Evolutionary conservation across 2,329 filamentous ascomycete genomes (phyloP), one percentile per base, ranked within the genome.

Genomic region (Thyridium curvatum): DNA sequence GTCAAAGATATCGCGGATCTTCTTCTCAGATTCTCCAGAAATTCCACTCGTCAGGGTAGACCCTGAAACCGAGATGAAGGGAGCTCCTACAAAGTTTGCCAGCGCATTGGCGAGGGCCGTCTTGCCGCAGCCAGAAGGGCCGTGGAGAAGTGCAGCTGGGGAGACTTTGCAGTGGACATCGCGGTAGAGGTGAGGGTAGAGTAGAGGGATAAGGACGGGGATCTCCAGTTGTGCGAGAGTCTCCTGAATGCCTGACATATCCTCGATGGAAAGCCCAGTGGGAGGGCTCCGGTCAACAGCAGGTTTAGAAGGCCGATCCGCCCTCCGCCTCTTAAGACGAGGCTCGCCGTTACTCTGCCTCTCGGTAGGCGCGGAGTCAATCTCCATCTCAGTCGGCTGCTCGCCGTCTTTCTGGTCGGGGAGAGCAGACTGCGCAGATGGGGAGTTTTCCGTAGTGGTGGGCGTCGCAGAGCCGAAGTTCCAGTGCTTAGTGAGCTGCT

Each of bases 1-100:
- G 12, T 97, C 90, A 44, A 94, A 94, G 35, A 88, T 73, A 47
- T 91, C 86, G 29, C 87, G 72, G 18, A 94, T 77, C 43, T 88
- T 87, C 65, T 90, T 90, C 59, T 94, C 87, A 0, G 86, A 91
- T 55, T 93, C 88, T 50, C 87, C 87, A 28, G 86, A 93, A 80
- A 91, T 93, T 15, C 87, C 86, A 13, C 84, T 87, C 0, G 94
- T 82, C 28, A 94, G 75, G 0, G 84, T 86, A 1, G 87, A 86
- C 1, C 85, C 86, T 0, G 86, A 83, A n/a, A 93, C 81, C 2
- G 86, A 77, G 43, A 94, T 83, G 52, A 89, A 91, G 0, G 86
- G 82, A 3, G 89, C 79, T 2, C 82, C 82, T 15, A 90, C 67
- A 45, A 82, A 78, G 2, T 84, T 83, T 3, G 87, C 87, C 50